These are phyloP conservation scores for Paulownia fortunei DNA, from an alignment of 257 asterid genomes.

Conservation along the genomic window DNA sequence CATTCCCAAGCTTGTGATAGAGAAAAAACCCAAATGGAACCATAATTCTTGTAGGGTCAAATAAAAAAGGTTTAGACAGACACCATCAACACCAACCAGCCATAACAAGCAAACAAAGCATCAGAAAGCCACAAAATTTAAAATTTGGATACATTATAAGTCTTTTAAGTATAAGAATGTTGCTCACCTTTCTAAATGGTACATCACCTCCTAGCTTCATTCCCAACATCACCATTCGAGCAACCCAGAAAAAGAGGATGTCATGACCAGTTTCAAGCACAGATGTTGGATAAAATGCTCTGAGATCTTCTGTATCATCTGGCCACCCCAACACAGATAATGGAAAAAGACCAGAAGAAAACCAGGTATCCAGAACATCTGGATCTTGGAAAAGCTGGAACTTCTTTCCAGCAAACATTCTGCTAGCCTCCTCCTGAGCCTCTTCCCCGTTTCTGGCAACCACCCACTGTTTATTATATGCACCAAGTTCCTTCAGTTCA, in stretches of 20 bases:
- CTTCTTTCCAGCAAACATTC: conserved; percentile 61
- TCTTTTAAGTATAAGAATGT: background rate
- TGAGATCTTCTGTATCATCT: conserved; percentile 77
- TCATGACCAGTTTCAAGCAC: conserved; percentile 98
- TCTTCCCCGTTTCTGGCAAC: conserved; percentile 80
- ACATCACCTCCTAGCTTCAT: conserved; percentile 91
- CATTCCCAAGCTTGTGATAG: background rate
- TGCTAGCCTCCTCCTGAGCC: conserved; percentile 67
- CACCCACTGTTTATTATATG: conserved; percentile 72
- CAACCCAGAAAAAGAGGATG: conserved; percentile 95
- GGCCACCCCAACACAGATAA: conserved; percentile 96
- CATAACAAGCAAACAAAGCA: conserved; percentile 20
- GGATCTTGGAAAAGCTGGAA: conserved; percentile 81
- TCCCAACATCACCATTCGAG: conserved; percentile 99
- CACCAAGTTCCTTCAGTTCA: conserved; percentile 71
- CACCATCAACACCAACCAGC: background rate
- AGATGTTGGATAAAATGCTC: conserved; percentile 84
- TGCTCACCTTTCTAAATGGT: conserved; percentile 81
- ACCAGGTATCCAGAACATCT: conserved; percentile 97
- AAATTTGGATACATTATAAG: background rate
- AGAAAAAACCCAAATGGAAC: background rate
- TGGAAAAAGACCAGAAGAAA: conserved; percentile 96
- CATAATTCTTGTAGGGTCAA: background rate
- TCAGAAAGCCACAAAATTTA: background rate
- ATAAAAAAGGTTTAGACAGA: background rate